Conservation (phyloP, 352 stramenopile species). For the Sclerospora graminicola region DNA sequence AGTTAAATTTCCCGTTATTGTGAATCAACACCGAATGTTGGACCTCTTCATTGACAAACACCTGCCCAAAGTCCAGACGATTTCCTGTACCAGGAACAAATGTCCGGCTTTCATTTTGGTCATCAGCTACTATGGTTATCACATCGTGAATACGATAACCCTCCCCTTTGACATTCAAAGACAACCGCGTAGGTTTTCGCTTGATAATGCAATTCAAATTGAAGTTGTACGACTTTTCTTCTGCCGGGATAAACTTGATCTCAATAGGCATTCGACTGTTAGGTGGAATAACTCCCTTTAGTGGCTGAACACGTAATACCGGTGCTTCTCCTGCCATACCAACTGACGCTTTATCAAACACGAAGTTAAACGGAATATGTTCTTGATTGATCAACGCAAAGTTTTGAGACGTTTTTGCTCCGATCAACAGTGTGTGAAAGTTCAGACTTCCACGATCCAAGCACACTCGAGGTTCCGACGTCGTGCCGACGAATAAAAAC, state of each 20-base stretch:
- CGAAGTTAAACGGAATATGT: conserved; percentile 90
- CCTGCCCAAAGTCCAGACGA: conserved; percentile 79
- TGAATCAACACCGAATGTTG: conserved; percentile 66
- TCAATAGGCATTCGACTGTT: conserved; percentile 75
- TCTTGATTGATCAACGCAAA: conserved; percentile 89
- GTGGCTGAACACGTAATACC: conserved; percentile 69
- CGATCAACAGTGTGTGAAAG: conserved; percentile 89
- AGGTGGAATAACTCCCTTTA: conserved; percentile 85
- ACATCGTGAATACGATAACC: conserved; percentile 88
- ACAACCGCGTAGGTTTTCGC: conserved; percentile 86
- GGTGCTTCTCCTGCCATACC: conserved; percentile 70
- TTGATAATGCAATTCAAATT: conserved; percentile 89
- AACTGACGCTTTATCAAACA: conserved; percentile 87
- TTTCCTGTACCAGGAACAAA: conserved; percentile 23
- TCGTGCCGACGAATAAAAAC: conserved; percentile 89
- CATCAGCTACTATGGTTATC: conserved; percentile 31
- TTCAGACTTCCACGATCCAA: conserved; percentile 86
- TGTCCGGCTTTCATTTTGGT: conserved; percentile 29
- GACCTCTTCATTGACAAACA: conserved; percentile 78
- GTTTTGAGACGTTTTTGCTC: conserved; percentile 75
- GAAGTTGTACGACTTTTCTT: conserved; percentile 91
- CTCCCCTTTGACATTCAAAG: conserved; percentile 92
- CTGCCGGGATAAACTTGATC: conserved; percentile 84
- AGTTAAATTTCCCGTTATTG: conserved; percentile 93
- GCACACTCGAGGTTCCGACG: conserved; percentile 83